Percentiles rank a stretch among this genome's conserved stretches.
Conservation (phyloP, 1,284 basidiomycete genomes). For the Austroboletus novae-zelandiae region DNA sequence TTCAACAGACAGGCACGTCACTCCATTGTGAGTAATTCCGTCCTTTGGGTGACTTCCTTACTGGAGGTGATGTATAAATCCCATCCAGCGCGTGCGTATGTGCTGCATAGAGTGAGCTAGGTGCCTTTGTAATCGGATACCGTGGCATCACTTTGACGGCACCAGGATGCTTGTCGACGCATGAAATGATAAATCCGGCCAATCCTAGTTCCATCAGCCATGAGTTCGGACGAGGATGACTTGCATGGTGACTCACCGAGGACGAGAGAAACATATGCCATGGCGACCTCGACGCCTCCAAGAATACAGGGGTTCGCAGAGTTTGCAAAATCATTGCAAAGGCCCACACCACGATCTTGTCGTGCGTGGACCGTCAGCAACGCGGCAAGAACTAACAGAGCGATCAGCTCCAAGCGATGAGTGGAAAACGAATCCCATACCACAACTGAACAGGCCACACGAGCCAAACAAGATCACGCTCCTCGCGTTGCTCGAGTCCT, state of each 20-base stretch:
- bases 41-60: conserved; percentile 7
- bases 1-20: conserved; percentile 23
- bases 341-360: conserved; percentile 2
- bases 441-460: conserved; percentile 17
- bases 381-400: conserved; percentile 13
- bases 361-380: conserved; percentile 20
- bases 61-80: conserved; percentile 17
- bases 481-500: conserved; percentile 22
- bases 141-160: conserved; percentile 23
- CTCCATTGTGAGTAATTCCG: conserved; percentile 20
- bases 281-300: conserved; percentile 19
- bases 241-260: conserved; percentile 17
- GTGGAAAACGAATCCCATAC: conserved; percentile 9
- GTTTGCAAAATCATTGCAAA: conserved; percentile 24
- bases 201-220: conserved; percentile 5
- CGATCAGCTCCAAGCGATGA: conserved; percentile 2
- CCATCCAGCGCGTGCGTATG: conserved; percentile 21
- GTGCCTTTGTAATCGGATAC: conserved; percentile 30
- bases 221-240: not conserved
- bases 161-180: conserved; percentile 29
- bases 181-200: conserved; percentile 24
- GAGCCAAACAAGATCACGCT: conserved; percentile 23
- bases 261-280: conserved; percentile 15
- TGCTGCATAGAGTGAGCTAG: conserved; percentile 28
- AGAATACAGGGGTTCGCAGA: conserved; percentile 10